These are phyloP conservation scores for Isabelozyma rhagii DNA, from an alignment of 805 yeast genomes.

Conservation along the genomic window DNA sequence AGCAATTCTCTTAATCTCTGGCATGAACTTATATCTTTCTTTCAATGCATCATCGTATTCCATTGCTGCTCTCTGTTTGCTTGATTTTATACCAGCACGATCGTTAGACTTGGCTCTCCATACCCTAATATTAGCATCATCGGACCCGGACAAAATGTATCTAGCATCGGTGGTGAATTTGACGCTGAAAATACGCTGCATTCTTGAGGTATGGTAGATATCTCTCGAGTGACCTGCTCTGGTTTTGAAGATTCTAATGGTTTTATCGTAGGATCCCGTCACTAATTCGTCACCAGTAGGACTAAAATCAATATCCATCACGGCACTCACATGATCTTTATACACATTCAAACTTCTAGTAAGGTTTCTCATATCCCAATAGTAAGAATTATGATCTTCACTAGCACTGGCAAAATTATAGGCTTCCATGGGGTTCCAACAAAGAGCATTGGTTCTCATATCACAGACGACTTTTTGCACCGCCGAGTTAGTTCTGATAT, in stretches of 20 bases:
- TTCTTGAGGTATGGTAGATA: slow-evolving; percentile 92
- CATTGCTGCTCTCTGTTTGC: slow-evolving; percentile 74
- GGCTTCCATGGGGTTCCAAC: slow-evolving; percentile 99
- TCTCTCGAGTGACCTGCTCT: slow-evolving; percentile 91
- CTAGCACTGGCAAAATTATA: slow-evolving; percentile 86
- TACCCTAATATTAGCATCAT: slow-evolving; percentile 90
- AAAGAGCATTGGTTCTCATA: slow-evolving; percentile 77
- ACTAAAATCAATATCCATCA: slow-evolving; percentile 89
- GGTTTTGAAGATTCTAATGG: slow-evolving; percentile 74
- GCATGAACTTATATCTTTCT: slow-evolving; percentile 93
- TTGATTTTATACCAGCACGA: slow-evolving; percentile 74
- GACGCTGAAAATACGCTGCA: slow-evolving; percentile 90
- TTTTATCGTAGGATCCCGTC: slow-evolving; percentile 92
- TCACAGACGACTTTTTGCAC: slow-evolving; percentile 84
- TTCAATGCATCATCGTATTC: slow-evolving; percentile 91
- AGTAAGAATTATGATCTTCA: slow-evolving; percentile 92
- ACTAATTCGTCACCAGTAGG: slow-evolving; percentile 97
- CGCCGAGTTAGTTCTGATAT: slow-evolving; percentile 85
- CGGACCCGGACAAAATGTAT: slow-evolving; percentile 87
- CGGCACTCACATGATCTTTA: slow-evolving; percentile 95
- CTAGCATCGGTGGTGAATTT: slow-evolving; percentile 85
- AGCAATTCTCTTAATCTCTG: slow-evolving; percentile 85
- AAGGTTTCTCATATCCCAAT: slow-evolving; percentile 96
- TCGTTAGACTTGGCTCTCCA: slow-evolving; percentile 92
- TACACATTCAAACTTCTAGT: slow-evolving; percentile 75